Conservation (phyloP, 1,284 basidiomycete species). For the Cryptococcus wingfieldii region DNA sequence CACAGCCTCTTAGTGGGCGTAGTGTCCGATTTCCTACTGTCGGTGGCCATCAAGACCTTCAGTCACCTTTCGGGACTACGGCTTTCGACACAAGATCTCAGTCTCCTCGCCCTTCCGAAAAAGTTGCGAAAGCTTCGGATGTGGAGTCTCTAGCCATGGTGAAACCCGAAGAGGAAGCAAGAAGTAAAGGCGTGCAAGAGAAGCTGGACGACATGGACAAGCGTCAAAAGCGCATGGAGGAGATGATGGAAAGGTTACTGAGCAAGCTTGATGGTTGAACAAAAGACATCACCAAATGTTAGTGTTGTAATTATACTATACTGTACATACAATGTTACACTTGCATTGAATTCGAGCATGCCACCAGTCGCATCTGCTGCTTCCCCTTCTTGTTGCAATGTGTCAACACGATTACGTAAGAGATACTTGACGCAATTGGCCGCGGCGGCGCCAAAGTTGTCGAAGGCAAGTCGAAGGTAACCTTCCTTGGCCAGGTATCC, state of each 20-base stretch:
- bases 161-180: conserved; percentile 12
- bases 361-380: not conserved
- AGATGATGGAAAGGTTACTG: conserved; percentile 27
- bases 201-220: conserved; percentile 36
- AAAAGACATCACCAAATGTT: not conserved
- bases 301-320: too few species aligned
- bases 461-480: too few species aligned
- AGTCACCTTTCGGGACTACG: conserved; percentile 1
- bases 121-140: conserved; percentile 21
- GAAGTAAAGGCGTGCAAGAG: conserved; percentile 13
- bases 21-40: conserved; percentile 2
- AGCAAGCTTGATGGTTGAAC: not conserved
- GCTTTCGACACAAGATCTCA: not conserved
- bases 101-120: not conserved
- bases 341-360: not conserved
- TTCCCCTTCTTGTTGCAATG: too few species aligned
- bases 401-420: too few species aligned
- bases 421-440: too few species aligned
- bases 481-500: too few species aligned
- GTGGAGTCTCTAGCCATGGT: conserved; percentile 15
- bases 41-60: not conserved
- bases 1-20: not conserved
- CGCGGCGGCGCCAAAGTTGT: too few species aligned
- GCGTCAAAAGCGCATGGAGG: conserved; percentile 42
- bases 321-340: not conserved